These are phyloP conservation scores for Termitomyces sp. DNA, from an alignment of 768 basidiomycete genomes.

Conservation along the genomic window DNA sequence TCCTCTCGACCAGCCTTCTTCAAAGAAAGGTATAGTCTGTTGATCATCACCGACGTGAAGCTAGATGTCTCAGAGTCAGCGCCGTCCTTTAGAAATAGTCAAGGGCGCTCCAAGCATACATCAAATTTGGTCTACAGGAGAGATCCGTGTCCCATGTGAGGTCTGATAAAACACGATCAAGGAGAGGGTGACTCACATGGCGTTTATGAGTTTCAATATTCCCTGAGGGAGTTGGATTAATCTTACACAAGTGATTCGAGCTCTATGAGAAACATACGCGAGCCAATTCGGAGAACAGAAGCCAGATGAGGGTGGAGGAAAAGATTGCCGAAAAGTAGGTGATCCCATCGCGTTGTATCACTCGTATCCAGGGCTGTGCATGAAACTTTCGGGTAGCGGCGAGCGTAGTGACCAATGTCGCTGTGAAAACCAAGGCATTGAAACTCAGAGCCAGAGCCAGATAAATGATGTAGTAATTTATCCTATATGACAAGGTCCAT, in stretches of 20 bases:
- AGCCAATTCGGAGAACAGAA: slow-evolving; percentile 2
- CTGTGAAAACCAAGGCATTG: slow-evolving; percentile 13
- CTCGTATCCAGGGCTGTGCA: slow-evolving; percentile 11
- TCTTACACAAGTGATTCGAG: too few species aligned
- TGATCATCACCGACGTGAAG: slow-evolving; percentile 19
- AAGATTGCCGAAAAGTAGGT: slow-evolving; percentile 20
- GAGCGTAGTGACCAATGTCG: slow-evolving; percentile 12
- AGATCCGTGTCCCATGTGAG: background rate
- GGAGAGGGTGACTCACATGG: background rate
- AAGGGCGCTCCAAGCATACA: background rate
- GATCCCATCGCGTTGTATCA: slow-evolving; percentile 16
- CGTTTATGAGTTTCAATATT: slow-evolving; percentile 6
- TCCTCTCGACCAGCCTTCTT: background rate
- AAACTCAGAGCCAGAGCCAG: slow-evolving; percentile 16
- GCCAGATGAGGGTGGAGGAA: slow-evolving; percentile 18
- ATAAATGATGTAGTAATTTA: slow-evolving; percentile 8
- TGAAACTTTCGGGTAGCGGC: slow-evolving; percentile 9
- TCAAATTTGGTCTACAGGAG: slow-evolving; percentile 7
- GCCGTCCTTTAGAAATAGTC: background rate
- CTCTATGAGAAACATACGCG: background rate
- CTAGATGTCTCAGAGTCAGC: slow-evolving; percentile 4
- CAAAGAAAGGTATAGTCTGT: slow-evolving; percentile 16
- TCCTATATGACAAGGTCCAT: background rate
- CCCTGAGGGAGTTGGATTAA: background rate
- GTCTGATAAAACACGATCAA: background rate